Base-by-base conservation (phyloP, 768 basidiomycete species). In the Podaxis sp. region DNA sequence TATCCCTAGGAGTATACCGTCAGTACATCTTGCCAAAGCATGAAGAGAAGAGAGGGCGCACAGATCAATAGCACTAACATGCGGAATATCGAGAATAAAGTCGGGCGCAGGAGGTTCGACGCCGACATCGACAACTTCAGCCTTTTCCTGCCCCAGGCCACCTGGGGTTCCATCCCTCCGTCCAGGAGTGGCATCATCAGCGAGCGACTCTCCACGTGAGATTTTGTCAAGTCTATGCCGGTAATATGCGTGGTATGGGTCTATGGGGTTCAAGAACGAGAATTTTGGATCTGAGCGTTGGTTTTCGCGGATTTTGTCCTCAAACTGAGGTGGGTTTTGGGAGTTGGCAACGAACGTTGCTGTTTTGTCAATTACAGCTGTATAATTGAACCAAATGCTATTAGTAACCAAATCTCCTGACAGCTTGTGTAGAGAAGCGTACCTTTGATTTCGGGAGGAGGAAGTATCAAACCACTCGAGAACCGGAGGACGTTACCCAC, bases 211-310 rank as follows among this genome's bases (percentile, higher is more conserved):
- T 18, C 93, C 94, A 5, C 85, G 85, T 55, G 83, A 76, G 63
- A 94, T 84, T 70, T 86, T 87, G 51, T 94, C 92, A 77, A 96
- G 85, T 70, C 90, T 87, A 79, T 95, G 86, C 70, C 91, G 87
- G 72, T 99, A 99, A 77, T 99, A 98, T 62, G 92, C 92, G 87
- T 98, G 93, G 78, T 97, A 99, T 65, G 97, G 93, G 81, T 99
- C 97, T 52, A 86, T 85, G 63, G 93, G 89, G 78, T 96, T 96
- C 73, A 99, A 84, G 81, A 99, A 99, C 61, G 96, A 94, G 82
- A 98, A 99, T 77, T 97, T 96, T 60, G 95, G 93, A 79, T 98
- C 96, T 65, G 87, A 84, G 76, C 94, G 92, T 75, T 95, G 95
- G 68, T 91, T 90, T 76, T 98, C 95, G 67, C 95, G 87, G 73